Conservation (phyloP, 2,329 filamentous ascomycete genomes). For the Pseudocercospora fijiensis region DNA sequence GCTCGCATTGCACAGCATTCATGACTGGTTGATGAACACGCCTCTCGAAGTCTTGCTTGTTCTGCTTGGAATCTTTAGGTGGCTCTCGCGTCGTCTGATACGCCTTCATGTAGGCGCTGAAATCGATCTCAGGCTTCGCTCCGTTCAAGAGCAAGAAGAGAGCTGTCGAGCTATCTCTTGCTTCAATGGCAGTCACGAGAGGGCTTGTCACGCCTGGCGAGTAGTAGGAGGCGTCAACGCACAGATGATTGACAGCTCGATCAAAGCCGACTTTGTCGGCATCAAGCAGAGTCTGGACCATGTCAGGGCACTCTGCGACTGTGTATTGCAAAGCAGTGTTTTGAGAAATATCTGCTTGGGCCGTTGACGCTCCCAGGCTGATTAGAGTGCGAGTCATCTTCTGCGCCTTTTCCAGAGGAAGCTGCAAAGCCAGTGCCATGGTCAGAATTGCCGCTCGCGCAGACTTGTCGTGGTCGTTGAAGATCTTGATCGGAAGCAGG, state of each 20-base stretch:
- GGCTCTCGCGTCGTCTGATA: slow-evolving; percentile 46
- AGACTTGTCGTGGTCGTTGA: slow-evolving; percentile 48
- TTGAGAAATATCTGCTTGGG: slow-evolving; percentile 67
- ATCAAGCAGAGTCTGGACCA: slow-evolving; percentile 48
- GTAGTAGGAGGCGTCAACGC: slow-evolving; percentile 43
- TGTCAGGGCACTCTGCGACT: slow-evolving; percentile 52
- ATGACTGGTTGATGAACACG: slow-evolving; percentile 65
- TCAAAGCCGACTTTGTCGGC: slow-evolving; percentile 62
- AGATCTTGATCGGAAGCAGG: slow-evolving; percentile 69
- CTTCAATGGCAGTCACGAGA: slow-evolving; percentile 59
- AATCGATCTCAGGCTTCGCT: slow-evolving; percentile 59
- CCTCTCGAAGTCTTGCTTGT: slow-evolving; percentile 51
- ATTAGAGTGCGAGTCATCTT: slow-evolving; percentile 66
- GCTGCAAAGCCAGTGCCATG: slow-evolving; percentile 64
- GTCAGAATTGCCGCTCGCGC: slow-evolving; percentile 65
- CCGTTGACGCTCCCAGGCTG: slow-evolving; percentile 67
- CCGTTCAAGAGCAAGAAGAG: slow-evolving; percentile 64
- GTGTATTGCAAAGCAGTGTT: slow-evolving; percentile 67
- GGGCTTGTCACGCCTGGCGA: slow-evolving; percentile 46
- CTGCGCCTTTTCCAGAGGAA: slow-evolving; percentile 63
- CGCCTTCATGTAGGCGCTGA: slow-evolving; percentile 63
- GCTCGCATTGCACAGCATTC: slow-evolving; percentile 54
- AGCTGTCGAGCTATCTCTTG: slow-evolving; percentile 54
- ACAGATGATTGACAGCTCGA: slow-evolving; percentile 66
- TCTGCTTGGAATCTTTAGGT: slow-evolving; percentile 46